Evolutionary conservation across 306 rosid species (phyloP).

Genomic region (Neltuma alba): DNA sequence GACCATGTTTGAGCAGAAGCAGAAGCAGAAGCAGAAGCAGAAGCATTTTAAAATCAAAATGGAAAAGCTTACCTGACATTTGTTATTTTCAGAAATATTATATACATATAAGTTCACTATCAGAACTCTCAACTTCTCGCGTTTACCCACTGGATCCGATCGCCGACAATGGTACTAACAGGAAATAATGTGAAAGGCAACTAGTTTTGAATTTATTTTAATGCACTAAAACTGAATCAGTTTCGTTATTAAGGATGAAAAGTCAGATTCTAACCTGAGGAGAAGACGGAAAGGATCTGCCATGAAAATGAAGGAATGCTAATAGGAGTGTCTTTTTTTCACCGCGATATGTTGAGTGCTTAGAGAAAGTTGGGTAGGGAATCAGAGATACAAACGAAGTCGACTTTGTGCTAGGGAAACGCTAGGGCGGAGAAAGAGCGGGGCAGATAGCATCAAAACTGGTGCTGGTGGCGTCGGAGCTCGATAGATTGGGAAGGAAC

Average conservation of each 20-base stretch:
- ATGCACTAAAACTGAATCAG: not conserved
- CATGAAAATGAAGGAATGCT: slow-evolving; percentile 50
- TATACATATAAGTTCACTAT: slow-evolving; percentile 23
- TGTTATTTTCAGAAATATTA: slow-evolving; percentile 17
- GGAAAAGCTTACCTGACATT: not conserved
- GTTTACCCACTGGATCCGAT: slow-evolving; percentile 54
- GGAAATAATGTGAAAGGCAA: slow-evolving; percentile 15
- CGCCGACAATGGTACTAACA: slow-evolving; percentile 31
- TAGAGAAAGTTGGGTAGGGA: slow-evolving; percentile 12
- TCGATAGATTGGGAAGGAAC: slow-evolving; percentile 12
- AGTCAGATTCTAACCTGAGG: slow-evolving; percentile 58
- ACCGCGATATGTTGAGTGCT: slow-evolving; percentile 8
- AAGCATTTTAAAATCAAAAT: not conserved
- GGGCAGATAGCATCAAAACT: not conserved
- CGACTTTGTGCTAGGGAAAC: slow-evolving; percentile 16
- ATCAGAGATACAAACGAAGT: slow-evolving; percentile 23
- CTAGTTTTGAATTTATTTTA: slow-evolving; percentile 20
- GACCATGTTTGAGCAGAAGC: not conserved
- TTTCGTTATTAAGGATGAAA: not conserved
- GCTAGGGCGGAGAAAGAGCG: not conserved
- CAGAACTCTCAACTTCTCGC: slow-evolving; percentile 22
- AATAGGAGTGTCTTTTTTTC: not conserved
- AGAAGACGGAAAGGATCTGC: slow-evolving; percentile 56
- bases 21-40: not conserved
- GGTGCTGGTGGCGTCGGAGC: slow-evolving; percentile 20